Conservation (phyloP, 2,329 filamentous ascomycete genomes). For the Cladophialophora bantiana region DNA sequence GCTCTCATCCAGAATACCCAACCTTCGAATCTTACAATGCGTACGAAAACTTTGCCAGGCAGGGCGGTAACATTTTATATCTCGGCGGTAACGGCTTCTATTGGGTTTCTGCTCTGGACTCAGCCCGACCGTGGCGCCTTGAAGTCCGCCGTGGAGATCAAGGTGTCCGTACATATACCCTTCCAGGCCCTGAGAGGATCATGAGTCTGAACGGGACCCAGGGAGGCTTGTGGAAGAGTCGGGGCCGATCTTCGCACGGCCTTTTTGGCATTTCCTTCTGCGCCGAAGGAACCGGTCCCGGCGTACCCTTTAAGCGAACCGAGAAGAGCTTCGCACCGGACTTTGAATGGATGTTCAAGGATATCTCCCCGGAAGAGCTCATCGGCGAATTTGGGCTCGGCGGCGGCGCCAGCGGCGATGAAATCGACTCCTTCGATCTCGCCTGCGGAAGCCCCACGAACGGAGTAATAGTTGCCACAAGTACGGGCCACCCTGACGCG, state of each 20-base stretch:
- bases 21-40: slow-evolving; percentile 42
- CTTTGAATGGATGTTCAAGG: slow-evolving; percentile 38
- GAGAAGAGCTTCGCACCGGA: slow-evolving; percentile 27
- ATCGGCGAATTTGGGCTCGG: slow-evolving; percentile 43
- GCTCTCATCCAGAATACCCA: slow-evolving; percentile 49
- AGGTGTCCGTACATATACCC: slow-evolving; percentile 43
- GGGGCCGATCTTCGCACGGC: slow-evolving; percentile 43
- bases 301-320: slow-evolving; percentile 41
- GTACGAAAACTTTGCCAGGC: slow-evolving; percentile 42
- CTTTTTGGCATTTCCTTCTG: slow-evolving; percentile 45
- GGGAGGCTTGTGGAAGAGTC: slow-evolving; percentile 47
- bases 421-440: slow-evolving; percentile 48
- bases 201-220: slow-evolving; percentile 44
- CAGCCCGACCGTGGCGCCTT: slow-evolving; percentile 42
- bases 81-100: slow-evolving; percentile 51
- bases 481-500: slow-evolving; percentile 28
- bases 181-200: slow-evolving; percentile 42
- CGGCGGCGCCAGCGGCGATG: slow-evolving; percentile 47
- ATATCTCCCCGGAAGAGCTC: slow-evolving; percentile 36
- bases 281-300: slow-evolving; percentile 45
- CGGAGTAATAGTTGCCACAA: slow-evolving; percentile 43
- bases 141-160: slow-evolving; percentile 48
- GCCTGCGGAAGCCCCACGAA: slow-evolving; percentile 44
- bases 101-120: slow-evolving; percentile 37
- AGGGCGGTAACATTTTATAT: slow-evolving; percentile 49